These are phyloP conservation scores for Persicaria tinctoria DNA, from an alignment of 148 eudicot species.

Conservation along the genomic window DNA sequence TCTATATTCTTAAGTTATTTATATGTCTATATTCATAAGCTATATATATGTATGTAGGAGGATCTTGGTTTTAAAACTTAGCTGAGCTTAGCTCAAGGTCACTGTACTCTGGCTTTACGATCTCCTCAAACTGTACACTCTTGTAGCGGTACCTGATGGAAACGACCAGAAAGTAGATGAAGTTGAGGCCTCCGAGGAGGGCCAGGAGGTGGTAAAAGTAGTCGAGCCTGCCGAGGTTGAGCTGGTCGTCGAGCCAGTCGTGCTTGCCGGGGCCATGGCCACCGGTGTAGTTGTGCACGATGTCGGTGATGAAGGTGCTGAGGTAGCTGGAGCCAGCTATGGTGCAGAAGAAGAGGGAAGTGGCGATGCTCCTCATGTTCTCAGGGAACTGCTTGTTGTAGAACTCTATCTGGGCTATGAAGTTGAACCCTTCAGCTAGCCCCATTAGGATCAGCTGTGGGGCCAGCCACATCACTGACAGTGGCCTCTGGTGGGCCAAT, in stretches of 20 bases:
- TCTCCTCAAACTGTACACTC: constrained; percentile 17
- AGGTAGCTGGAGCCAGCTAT: constrained; percentile 50
- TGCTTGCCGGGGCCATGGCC: constrained; percentile 37
- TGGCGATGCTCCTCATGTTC: constrained; percentile 59
- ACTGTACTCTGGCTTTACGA: neutral
- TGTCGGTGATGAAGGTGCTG: constrained; percentile 39
- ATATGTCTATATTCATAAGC: no score
- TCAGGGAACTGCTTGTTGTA: constrained; percentile 77
- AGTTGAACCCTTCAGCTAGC: constrained; percentile 61
- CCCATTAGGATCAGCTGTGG: constrained; percentile 63
- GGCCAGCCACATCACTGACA: constrained; percentile 51
- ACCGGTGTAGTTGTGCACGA: constrained; percentile 40
- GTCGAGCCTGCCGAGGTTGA: constrained; percentile 54
- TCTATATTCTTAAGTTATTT: no score
- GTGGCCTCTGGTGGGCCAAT: neutral
- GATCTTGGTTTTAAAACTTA: neutral
- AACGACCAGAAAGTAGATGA: constrained; percentile 39
- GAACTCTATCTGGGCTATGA: constrained; percentile 68
- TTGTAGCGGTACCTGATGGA: constrained; percentile 48
- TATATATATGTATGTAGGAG: neutral
- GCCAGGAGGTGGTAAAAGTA: constrained; percentile 56
- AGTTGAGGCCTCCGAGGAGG: constrained; percentile 45
- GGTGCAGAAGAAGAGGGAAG: constrained; percentile 49
- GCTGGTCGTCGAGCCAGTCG: constrained; percentile 55
- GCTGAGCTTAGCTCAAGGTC: constrained; percentile 34